Evolutionary conservation across 2,329 filamentous ascomycete genomes (phyloP), one percentile per base, ranked within the genome.

Genomic region (Ceratocystis lukuohia): DNA sequence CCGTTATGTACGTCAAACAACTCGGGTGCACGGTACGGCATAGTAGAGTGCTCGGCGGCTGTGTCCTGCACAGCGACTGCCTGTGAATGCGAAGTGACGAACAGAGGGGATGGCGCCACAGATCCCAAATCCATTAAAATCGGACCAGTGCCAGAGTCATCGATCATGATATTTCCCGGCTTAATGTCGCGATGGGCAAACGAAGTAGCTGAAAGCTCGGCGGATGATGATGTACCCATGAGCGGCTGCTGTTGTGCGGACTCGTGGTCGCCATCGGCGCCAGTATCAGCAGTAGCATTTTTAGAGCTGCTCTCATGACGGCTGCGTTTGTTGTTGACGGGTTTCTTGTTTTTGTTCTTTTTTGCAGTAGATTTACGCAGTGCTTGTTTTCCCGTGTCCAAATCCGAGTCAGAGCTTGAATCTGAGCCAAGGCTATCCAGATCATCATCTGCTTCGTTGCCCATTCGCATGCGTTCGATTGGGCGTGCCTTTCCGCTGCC

Each of bases 161-260:
- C 88, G 71, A 99, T 96, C 94, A 99, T 99, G 74, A 99, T 96
- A 77, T 99, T 99, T 67, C 90, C 93, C 72, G 94, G 94, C 76
- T 99, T 99, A 75, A 99, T 96, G 76, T 99, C 94, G 71, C 94
- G 82, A 76, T 99, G 94, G 69, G 94, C 89, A 75, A 96, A 99
- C 22, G 91, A 89, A 71, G 89, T 82, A 68, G 84, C 79, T 15
- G 88, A 88, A 8, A 86, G 84, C 56, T 83, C 82, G 61, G 86
- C 81, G 2, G 88, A 86, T 70, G 83, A 86, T 74, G 95, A 89
- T 0, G 84, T 84, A 68, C 89, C 87, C 86, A 96, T 91, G 70
- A 96, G 78, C 56, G 90, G 89, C 73, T 89, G 85, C 70, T 91
- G 85, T 75, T 96, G 90, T 70, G 88, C 84, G 59, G 83, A 82